phyloP scores from a whole-genome alignment of 768 basidiomycete species.

The Strobilomyces dryophilus region DNA sequence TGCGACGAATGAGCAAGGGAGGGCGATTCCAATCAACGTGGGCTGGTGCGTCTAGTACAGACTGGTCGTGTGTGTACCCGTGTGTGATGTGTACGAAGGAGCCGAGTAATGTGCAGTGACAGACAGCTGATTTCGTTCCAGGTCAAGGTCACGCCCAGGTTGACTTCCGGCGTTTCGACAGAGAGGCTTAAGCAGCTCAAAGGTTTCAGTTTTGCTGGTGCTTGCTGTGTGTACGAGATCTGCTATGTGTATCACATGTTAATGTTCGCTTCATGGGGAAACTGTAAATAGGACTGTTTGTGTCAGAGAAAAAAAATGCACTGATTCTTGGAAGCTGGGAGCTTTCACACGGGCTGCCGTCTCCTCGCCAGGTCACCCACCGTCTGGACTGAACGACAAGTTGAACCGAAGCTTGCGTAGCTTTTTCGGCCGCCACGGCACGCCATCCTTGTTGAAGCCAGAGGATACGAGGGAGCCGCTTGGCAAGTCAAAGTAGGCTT shows the following conservation, averaged over 20 bases:
- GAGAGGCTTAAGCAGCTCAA: background rate
- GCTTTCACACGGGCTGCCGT: too few species aligned
- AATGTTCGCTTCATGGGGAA: too few species aligned
- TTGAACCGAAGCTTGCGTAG: constrained; percentile 25
- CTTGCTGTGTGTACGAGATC: background rate
- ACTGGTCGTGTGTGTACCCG: constrained; percentile 3
- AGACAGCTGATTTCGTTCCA: constrained; percentile 3
- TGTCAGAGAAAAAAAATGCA: too few species aligned
- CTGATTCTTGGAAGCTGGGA: too few species aligned
- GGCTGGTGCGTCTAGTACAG: constrained; percentile 5
- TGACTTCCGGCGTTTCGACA: background rate
- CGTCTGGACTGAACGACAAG: constrained; percentile 19
- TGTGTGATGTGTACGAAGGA: too few species aligned
- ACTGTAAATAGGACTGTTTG: too few species aligned
- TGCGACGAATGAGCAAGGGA: background rate
- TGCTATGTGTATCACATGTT: background rate
- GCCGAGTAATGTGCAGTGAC: background rate
- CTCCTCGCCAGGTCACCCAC: background rate
- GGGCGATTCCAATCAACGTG: constrained; percentile 1
- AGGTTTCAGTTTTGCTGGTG: too few species aligned
- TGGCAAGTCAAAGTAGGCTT: constrained; percentile 26
- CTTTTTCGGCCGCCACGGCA: constrained; percentile 29
- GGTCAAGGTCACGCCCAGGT: constrained; percentile 1
- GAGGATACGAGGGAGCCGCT: constrained; percentile 25
- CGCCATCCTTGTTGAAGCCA: constrained; percentile 27